Evolutionary conservation across 176 grass and related monocot genomes (phyloP).

Genomic region (Puccinellia tenuiflora): DNA sequence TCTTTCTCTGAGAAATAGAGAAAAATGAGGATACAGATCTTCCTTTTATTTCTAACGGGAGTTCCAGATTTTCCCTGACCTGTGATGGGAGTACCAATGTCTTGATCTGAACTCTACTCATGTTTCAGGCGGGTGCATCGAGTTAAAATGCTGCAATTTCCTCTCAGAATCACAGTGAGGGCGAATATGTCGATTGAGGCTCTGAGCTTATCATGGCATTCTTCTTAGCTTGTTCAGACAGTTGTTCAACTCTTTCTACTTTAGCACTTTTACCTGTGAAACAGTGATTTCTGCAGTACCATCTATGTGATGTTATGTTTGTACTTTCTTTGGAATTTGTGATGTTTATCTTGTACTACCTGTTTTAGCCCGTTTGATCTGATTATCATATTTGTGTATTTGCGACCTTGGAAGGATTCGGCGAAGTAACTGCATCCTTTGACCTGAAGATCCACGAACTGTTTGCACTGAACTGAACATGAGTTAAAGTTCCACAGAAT

Average conservation of each 20-base stretch:
- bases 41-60: background rate
- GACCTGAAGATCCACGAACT: background rate
- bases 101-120: background rate
- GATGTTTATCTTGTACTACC: background rate
- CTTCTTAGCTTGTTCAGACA: background rate
- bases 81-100: background rate
- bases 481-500: background rate
- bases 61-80: background rate
- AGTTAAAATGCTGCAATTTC: background rate
- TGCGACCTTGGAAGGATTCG: background rate
- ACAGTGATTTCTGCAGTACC: background rate
- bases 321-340: background rate
- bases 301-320: background rate
- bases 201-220: background rate
- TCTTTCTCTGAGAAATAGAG: background rate
- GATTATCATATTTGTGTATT: background rate
- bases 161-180: background rate
- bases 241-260: background rate
- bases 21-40: background rate
- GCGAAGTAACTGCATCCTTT: background rate
- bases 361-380: background rate
- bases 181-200: background rate
- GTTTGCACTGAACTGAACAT: background rate
- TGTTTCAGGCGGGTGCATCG: background rate
- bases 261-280: background rate